These are phyloP conservation scores for Gautieria morchelliformis DNA, from an alignment of 768 basidiomycete species.

Conservation along the genomic window DNA sequence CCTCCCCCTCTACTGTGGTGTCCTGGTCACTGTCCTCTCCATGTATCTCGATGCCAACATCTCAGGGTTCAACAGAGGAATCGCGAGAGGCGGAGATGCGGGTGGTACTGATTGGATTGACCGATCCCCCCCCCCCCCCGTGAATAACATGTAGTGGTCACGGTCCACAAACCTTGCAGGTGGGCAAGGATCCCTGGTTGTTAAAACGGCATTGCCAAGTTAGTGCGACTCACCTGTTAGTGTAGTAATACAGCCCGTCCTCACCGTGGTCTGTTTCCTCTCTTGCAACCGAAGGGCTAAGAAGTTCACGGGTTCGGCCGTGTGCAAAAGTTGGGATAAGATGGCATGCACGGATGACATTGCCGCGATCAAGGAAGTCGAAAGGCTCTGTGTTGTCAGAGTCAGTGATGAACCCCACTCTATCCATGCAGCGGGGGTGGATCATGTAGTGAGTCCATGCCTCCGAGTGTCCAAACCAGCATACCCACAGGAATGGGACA, in stretches of 20 bases:
- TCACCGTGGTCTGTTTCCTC: slow-evolving; percentile 10
- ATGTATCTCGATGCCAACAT: no score
- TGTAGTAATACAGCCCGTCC: slow-evolving; percentile 16
- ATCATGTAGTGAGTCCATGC: not conserved
- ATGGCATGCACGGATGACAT: slow-evolving; percentile 6
- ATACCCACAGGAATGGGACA: no score
- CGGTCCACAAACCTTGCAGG: slow-evolving; percentile 20
- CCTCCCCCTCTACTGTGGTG: no score
- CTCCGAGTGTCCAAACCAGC: no score
- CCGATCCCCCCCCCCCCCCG: no score
- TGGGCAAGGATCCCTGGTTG: no score
- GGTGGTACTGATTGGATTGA: not conserved
- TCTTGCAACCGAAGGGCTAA: slow-evolving; percentile 9
- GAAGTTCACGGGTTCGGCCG: slow-evolving; percentile 9
- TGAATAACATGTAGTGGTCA: slow-evolving; percentile 12
- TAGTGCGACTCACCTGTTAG: slow-evolving; percentile 17
- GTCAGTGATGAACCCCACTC: slow-evolving; percentile 5
- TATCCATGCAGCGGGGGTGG: not conserved
- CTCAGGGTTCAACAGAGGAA: no score
- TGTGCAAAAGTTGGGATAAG: slow-evolving; percentile 8
- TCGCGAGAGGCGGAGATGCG: no score
- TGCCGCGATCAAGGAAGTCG: slow-evolving; percentile 9
- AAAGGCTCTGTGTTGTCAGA: slow-evolving; percentile 1
- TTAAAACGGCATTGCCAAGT: no score
- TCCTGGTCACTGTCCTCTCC: no score